phyloP scores from a whole-genome alignment of 1,139 yeast genomes.

The Kurtzmaniella natalensis region DNA sequence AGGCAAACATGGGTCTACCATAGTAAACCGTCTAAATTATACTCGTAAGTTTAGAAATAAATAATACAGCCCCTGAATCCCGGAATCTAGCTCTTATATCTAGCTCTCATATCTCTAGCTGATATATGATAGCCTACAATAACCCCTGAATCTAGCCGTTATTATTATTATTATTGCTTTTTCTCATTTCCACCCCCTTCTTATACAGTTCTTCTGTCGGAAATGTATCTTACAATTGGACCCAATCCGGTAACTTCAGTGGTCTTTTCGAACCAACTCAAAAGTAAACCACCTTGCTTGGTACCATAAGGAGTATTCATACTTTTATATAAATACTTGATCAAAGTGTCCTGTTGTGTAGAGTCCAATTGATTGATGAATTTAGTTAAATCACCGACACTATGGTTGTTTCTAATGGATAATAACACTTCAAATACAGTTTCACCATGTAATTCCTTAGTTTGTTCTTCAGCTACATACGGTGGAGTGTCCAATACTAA shows the following conservation, averaged over 20 bases:
- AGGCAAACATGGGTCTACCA: too few relatives aligned
- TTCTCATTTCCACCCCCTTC: too few relatives aligned
- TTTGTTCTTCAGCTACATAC: conserved; percentile 63
- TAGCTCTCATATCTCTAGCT: too few relatives aligned
- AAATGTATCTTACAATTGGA: conserved; percentile 78
- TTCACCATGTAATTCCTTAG: conserved; percentile 45
- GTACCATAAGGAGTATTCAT: conserved; percentile 77
- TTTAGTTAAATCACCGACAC: conserved; percentile 52
- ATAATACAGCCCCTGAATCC: too few relatives aligned
- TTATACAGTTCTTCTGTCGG: conserved; percentile 78
- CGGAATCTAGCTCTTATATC: too few relatives aligned
- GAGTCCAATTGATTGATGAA: conserved; percentile 55
- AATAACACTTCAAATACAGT: conserved; percentile 73
- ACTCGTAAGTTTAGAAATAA: too few relatives aligned
- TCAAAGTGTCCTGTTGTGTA: conserved; percentile 71
- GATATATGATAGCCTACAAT: too few relatives aligned
- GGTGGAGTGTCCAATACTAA: conserved; percentile 72
- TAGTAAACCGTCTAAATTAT: too few relatives aligned
- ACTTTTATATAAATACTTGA: conserved; percentile 82
- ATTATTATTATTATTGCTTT: too few relatives aligned
- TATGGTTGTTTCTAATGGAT: conserved; percentile 60
- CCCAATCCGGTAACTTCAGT: conserved; percentile 84
- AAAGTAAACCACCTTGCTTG: conserved; percentile 79
- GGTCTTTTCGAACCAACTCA: conserved; percentile 91
- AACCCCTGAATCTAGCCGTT: too few relatives aligned